These are phyloP conservation scores for Zalaria obscura DNA, from an alignment of 2,329 filamentous ascomycete genomes.

Conservation along the genomic window DNA sequence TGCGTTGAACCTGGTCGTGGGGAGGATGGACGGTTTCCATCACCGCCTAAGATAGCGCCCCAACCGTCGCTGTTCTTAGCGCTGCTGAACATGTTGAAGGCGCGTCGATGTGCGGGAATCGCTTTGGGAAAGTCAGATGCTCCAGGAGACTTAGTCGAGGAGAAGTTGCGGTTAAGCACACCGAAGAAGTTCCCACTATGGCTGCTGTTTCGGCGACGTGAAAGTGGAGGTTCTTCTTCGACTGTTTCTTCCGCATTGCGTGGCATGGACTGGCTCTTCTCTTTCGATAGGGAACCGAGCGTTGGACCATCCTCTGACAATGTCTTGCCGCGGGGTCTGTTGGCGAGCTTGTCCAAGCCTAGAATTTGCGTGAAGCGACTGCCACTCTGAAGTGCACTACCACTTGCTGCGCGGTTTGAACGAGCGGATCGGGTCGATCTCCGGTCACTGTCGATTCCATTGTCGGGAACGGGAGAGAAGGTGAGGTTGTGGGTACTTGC, in stretches of 20 bases:
- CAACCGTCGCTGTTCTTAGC: conserved; percentile 34
- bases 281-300: conserved; percentile 53
- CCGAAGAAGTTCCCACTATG: conserved; percentile 32
- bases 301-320: conserved; percentile 47
- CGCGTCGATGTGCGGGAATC: conserved; percentile 27
- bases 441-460: conserved; percentile 27
- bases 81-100: conserved; percentile 35
- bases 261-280: conserved; percentile 68
- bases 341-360: conserved; percentile 35
- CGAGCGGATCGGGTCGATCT: conserved; percentile 34
- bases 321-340: conserved; percentile 48
- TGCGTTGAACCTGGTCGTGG: conserved; percentile 43
- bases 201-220: conserved; percentile 36
- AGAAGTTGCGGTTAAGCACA: conserved; percentile 20
- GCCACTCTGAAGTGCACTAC: conserved; percentile 23
- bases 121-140: conserved; percentile 15
- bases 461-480: conserved; percentile 25
- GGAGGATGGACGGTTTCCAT: conserved; percentile 23
- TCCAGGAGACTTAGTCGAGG: conserved; percentile 4
- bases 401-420: conserved; percentile 32
- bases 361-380: conserved; percentile 46
- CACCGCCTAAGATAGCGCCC: conserved; percentile 26
- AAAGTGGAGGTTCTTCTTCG: not conserved
- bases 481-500: conserved; percentile 36
- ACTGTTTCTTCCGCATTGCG: conserved; percentile 25